Evolutionary conservation across 192 early-diverging fungal species (phyloP).

Genomic region (Coemansia sp.): DNA sequence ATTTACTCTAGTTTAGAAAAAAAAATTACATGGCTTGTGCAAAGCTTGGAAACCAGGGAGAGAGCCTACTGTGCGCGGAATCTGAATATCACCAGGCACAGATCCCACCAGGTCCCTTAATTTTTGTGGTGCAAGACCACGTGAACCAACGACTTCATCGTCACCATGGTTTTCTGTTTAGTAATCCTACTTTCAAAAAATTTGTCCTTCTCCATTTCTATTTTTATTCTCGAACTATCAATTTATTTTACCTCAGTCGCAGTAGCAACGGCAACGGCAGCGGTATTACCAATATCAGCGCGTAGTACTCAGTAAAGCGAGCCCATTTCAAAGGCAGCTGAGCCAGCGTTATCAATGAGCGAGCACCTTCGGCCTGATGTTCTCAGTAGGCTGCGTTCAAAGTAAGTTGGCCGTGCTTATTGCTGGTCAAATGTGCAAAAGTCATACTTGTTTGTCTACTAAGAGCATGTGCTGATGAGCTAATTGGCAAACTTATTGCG

Average conservation of each 20-base stretch:
- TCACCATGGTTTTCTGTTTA: neutral
- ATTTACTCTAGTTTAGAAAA: neutral
- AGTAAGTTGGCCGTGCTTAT: conserved; percentile 7
- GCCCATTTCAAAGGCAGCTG: neutral
- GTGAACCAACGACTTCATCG: no score
- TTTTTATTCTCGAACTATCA: neutral
- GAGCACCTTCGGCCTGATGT: conserved; percentile 12
- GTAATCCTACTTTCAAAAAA: no score
- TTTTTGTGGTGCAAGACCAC: neutral
- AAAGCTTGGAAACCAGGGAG: neutral
- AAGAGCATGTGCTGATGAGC: neutral
- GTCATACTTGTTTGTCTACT: neutral
- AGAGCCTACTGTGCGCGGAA: no score
- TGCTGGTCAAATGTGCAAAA: neutral
- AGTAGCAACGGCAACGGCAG: neutral
- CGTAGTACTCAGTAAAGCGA: neutral
- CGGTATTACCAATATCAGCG: neutral
- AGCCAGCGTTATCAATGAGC: conserved; percentile 4
- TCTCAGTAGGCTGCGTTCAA: conserved; percentile 12
- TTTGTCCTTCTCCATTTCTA: no score
- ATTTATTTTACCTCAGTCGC: neutral
- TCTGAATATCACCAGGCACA: neutral
- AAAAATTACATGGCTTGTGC: neutral
- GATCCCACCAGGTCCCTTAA: neutral
- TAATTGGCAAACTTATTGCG: neutral